Evolutionary conservation across 495 filamentous ascomycete species (phyloP).

Genomic region (Articulospora tetracladia): DNA sequence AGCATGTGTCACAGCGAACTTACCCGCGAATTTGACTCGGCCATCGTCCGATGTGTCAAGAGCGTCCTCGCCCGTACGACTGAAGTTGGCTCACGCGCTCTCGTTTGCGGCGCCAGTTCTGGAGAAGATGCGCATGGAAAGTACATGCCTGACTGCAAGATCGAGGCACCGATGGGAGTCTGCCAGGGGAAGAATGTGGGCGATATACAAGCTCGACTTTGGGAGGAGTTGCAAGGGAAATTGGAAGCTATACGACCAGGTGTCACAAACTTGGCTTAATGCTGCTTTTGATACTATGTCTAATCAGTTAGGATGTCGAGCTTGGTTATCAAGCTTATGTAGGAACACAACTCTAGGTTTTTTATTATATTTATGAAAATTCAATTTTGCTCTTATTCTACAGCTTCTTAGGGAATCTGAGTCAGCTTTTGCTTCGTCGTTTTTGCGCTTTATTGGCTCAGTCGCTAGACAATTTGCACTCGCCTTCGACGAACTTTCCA

Average conservation of each 20-base stretch:
- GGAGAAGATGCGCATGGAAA: slow-evolving; percentile 32
- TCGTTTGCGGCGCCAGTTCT: slow-evolving; percentile 32
- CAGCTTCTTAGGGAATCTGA: too few relatives aligned
- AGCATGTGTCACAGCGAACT: slow-evolving; percentile 29
- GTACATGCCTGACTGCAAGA: slow-evolving; percentile 31
- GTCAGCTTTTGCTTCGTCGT: too few relatives aligned
- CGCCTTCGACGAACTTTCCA: too few relatives aligned
- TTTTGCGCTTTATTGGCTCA: too few relatives aligned
- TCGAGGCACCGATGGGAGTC: slow-evolving; percentile 16
- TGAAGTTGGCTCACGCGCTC: slow-evolving; percentile 37
- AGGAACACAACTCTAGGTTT: too few relatives aligned
- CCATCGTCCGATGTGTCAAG: background rate
- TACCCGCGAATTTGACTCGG: slow-evolving; percentile 20
- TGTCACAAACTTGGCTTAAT: slow-evolving; percentile 6
- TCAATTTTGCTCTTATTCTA: too few relatives aligned
- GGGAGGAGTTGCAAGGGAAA: slow-evolving; percentile 28
- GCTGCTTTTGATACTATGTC: too few relatives aligned
- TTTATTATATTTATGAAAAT: too few relatives aligned
- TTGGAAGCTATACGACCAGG: slow-evolving; percentile 24
- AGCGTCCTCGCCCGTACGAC: slow-evolving; percentile 26
- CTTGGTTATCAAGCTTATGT: too few relatives aligned
- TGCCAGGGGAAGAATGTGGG: slow-evolving; percentile 23
- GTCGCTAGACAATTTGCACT: too few relatives aligned
- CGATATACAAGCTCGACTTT: slow-evolving; percentile 28
- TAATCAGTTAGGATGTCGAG: too few relatives aligned